Evolutionary conservation across 768 basidiomycete species (phyloP).

Genomic region (Boletales sp.): DNA sequence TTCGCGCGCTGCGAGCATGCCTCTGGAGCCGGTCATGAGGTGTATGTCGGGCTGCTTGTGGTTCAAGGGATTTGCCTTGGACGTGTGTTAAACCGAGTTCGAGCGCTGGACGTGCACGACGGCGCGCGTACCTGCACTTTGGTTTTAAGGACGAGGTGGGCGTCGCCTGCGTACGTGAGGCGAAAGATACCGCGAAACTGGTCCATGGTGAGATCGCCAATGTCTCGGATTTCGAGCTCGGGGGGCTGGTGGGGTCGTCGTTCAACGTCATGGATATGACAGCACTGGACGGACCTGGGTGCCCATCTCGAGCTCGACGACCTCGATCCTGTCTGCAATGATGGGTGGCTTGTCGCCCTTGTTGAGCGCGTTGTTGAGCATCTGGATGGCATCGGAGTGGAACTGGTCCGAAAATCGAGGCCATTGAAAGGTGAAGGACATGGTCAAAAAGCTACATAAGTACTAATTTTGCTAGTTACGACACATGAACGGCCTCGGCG

Average conservation of each 20-base stretch:
- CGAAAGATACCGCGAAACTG: constrained; percentile 97
- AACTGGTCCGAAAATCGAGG: constrained; percentile 96
- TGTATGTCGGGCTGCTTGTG: constrained; percentile 91
- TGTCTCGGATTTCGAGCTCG: constrained; percentile 94
- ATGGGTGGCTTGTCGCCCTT: constrained; percentile 97
- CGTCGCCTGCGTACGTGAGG: constrained; percentile 92
- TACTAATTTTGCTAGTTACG: too few relatives aligned
- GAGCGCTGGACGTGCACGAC: background rate
- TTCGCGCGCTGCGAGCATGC: constrained; percentile 92
- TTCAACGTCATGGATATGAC: background rate
- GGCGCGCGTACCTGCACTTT: constrained; percentile 76
- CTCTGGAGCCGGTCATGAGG: constrained; percentile 74
- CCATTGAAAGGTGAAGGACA: constrained; percentile 95
- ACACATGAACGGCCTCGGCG: constrained; percentile 66
- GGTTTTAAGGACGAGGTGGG: constrained; percentile 79
- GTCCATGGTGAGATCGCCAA: constrained; percentile 92
- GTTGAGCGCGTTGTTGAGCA: constrained; percentile 96
- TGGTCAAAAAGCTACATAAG: constrained; percentile 24
- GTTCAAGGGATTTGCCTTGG: constrained; percentile 89
- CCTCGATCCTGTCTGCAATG: constrained; percentile 96
- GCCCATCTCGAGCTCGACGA: constrained; percentile 99
- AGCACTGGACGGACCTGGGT: constrained; percentile 62
- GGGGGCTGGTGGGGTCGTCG: constrained; percentile 64
- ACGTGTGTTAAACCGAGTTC: background rate
- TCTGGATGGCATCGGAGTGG: constrained; percentile 91